These are phyloP conservation scores for Betula pendula DNA, from an alignment of 306 rosid genomes.

Conservation along the genomic window DNA sequence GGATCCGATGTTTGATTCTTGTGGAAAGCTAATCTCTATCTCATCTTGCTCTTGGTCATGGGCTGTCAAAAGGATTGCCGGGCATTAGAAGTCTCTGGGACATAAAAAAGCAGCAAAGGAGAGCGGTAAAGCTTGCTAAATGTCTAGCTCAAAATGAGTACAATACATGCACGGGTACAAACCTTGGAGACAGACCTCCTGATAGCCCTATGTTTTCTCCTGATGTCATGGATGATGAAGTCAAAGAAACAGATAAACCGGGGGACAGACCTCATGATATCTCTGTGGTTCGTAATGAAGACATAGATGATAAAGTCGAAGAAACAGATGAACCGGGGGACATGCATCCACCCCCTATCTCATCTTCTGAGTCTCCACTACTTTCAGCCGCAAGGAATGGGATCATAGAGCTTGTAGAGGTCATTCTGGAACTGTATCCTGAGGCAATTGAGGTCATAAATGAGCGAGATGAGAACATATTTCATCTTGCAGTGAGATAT, in stretches of 20 bases:
- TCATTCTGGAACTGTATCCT: not conserved
- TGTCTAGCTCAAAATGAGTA: not conserved
- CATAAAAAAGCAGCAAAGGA: not conserved
- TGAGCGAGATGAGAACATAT: not conserved
- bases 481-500: not conserved
- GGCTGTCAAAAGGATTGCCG: not conserved
- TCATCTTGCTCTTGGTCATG: not conserved
- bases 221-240: too few species aligned
- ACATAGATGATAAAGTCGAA: too few species aligned
- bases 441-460: not conserved
- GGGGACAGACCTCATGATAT: too few species aligned
- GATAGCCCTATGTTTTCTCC: too few species aligned
- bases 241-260: too few species aligned
- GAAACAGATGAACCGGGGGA: too few species aligned
- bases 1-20: too few species aligned
- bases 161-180: not conserved
- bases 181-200: not conserved
- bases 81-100: not conserved
- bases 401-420: not conserved
- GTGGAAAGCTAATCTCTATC: not conserved
- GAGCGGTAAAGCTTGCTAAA: not conserved
- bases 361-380: not conserved
- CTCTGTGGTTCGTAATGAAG: too few species aligned
- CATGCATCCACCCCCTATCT: not conserved
- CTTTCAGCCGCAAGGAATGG: not conserved